Evolutionary conservation across 805 yeast genomes (phyloP), one percentile per base, ranked within the genome.

Genomic region (Yarrowia deformans): DNA sequence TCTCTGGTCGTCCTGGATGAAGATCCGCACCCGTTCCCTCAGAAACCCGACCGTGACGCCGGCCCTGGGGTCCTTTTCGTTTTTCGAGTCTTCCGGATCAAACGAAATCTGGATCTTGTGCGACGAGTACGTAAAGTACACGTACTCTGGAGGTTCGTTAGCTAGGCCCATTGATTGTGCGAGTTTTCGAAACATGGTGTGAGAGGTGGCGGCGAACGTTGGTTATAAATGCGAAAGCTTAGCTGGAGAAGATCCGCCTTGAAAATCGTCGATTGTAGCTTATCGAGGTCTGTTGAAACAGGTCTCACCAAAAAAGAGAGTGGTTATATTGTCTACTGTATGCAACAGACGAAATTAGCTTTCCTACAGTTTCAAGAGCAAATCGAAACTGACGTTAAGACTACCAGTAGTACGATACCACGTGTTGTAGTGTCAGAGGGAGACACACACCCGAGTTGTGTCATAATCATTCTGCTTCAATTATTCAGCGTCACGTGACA

Each of bases 31-130:
- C 75, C 87, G 89, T 1, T 77, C 72, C 71, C 92, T 83, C 69
- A 92, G 81, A 71, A 88, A 86, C 18, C 81, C 83, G 42, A 93
- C 81, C 19, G 88, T 85, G 10, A 93, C 86, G 0, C 97, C 97
- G 64, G 83, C 70, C 86, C 93, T 6, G 88, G 89, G 69, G 69
- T 90, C 85, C 71, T 84, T 84, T 78, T 70, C 79, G 42, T 76
- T 76, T 70, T 86, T 87, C 75, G 86, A 90, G 73, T 91, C 97
- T 73, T 89, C 93, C 0, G 96, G 95, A 39, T 90, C 86, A 77
- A 91, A 91, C 40, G 70, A 63, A 5, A 70, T 43, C 10, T 66
- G 60, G 50, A 66, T 63, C 46, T 63, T 63, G 68, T 63, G 68
- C n/a, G 48, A 23, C 29, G 14, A 10, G 14, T 37, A 63, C 56